Conservation (phyloP, 129 eudicot species). For the Sambucus nigra region DNA sequence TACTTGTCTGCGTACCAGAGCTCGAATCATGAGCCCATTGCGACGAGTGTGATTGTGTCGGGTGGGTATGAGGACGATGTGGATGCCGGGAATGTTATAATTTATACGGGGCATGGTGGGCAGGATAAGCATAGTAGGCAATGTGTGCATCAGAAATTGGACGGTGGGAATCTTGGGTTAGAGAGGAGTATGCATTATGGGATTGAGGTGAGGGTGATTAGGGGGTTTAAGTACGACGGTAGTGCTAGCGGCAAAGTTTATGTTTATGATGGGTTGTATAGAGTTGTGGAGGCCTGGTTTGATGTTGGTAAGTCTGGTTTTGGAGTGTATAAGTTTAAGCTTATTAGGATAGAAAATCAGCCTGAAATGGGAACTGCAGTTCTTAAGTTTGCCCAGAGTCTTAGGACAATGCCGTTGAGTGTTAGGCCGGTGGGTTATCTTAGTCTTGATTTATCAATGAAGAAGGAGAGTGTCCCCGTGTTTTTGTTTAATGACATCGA, state of each 20-base stretch:
- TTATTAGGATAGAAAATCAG: constrained; percentile 59
- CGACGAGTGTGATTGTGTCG: constrained; percentile 64
- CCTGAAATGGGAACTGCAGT: constrained; percentile 54
- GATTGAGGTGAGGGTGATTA: constrained; percentile 69
- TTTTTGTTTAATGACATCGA: constrained; percentile 62
- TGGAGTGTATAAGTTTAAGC: constrained; percentile 66
- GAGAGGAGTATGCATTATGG: constrained; percentile 78
- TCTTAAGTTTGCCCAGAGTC: constrained; percentile 43
- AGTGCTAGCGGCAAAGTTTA: constrained; percentile 66
- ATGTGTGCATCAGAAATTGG: constrained; percentile 58
- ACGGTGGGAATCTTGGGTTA: constrained; percentile 66
- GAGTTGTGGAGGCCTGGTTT: constrained; percentile 45
- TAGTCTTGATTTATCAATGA: constrained; percentile 47
- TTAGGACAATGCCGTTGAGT: constrained; percentile 42
- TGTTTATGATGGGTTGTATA: constrained; percentile 78
- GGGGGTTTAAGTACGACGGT: constrained; percentile 64
- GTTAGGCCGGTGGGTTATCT: constrained; percentile 52
- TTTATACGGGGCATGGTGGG: constrained; percentile 80
- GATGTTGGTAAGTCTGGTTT: constrained; percentile 75
- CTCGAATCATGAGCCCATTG: constrained; percentile 68
- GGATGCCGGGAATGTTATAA: constrained; percentile 55
- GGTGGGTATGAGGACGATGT: constrained; percentile 90
- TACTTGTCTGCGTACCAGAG: constrained; percentile 48
- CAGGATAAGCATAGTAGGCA: constrained; percentile 56
- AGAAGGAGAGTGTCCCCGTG: constrained; percentile 54